Percentiles rank a stretch among this genome's conserved stretches.
Conservation (phyloP, 2,329 filamentous ascomycete genomes). For the Xylariaceae sp. region DNA sequence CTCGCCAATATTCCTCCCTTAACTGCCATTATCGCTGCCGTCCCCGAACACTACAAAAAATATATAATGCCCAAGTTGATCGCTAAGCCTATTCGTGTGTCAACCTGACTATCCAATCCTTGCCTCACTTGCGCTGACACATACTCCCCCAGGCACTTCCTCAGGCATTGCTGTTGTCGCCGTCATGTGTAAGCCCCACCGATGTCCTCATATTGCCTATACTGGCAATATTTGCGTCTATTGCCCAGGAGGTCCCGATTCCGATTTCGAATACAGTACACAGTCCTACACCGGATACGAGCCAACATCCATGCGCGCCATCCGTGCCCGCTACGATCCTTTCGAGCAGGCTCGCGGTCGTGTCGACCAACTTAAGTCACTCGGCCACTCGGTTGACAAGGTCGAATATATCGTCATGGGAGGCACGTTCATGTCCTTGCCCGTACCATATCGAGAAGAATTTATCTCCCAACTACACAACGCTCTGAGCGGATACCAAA, state of each 20-base stretch:
- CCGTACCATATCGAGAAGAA: slow-evolving; percentile 84
- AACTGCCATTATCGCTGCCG: slow-evolving; percentile 95
- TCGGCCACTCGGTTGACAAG: slow-evolving; percentile 97
- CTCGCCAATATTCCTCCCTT: slow-evolving; percentile 85
- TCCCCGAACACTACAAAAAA: slow-evolving; percentile 99
- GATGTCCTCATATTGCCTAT: slow-evolving; percentile 97
- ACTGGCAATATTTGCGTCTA: slow-evolving; percentile 99
- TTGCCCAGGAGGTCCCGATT: slow-evolving; percentile 95
- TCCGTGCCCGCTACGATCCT: slow-evolving; percentile 93
- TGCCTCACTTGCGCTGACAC: no score
- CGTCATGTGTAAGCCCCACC: slow-evolving; percentile 99
- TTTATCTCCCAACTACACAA: slow-evolving; percentile 98
- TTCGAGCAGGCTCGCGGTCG: slow-evolving; percentile 96
- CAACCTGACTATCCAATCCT: neutral
- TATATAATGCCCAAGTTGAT: slow-evolving; percentile 96
- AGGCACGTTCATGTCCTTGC: slow-evolving; percentile 96
- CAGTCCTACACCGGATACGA: slow-evolving; percentile 99
- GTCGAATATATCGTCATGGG: slow-evolving; percentile 99
- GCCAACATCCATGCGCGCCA: slow-evolving; percentile 97
- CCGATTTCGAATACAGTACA: slow-evolving; percentile 98
- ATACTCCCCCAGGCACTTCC: slow-evolving; percentile 60
- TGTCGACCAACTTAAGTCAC: slow-evolving; percentile 93
- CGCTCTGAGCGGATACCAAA: slow-evolving; percentile 93
- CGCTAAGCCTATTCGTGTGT: slow-evolving; percentile 82
- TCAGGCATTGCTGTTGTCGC: slow-evolving; percentile 97